Evolutionary conservation across 306 rosid species (phyloP), one percentile per base, ranked within the genome.

Genomic region (Herpetospermum pedunculosum): DNA sequence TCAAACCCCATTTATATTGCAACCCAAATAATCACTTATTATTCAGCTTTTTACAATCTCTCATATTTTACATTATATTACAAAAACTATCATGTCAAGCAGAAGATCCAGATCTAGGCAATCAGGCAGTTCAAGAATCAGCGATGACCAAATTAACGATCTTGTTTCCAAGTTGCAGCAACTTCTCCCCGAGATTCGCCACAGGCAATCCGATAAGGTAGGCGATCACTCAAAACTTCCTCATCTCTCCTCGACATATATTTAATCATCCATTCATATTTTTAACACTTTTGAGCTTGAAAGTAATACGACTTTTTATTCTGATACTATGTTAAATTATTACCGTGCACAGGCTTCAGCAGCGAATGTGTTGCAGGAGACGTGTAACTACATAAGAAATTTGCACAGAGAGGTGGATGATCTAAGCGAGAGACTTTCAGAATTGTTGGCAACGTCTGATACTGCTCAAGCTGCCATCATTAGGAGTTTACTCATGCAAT

Each of bases 71-170:
- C n/a, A n/a, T n/a, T n/a, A n/a, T n/a, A n/a, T n/a, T n/a, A n/a
- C n/a, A n/a, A n/a, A n/a, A n/a, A n/a, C n/a, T n/a, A n/a, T n/a
- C n/a, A n/a, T n/a, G 78, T 75, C 78, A 29, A 58, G 72, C 58
- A 75, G 78, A 75, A 75, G 78, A 40, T 59, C 72, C 30, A 75
- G 78, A 75, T 75, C 78, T 57, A 59, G 78, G 79, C 97, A 94
- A 76, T 77, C 96, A 34, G 76, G 86, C 69, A 79, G 84, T 34
- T 85, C 99, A 18, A 89, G 96, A 72, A 95, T 95, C 81, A 83
- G 88, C 0, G 99, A 95, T n/a, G 97, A 91, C 78, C 99, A 95
- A 87, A 95, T 95, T 83, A 81, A 87, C 64, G 99, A 95, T 74
- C 99, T 91, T 18, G 97, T 91, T 71, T 84, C 97, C 72, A 95